A percentile compares a stretch with the other conserved stretches of the same genome.
These are phyloP conservation scores for Xylariales sp. DNA, from an alignment of 2,329 filamentous ascomycete species.

Conservation along the genomic window DNA sequence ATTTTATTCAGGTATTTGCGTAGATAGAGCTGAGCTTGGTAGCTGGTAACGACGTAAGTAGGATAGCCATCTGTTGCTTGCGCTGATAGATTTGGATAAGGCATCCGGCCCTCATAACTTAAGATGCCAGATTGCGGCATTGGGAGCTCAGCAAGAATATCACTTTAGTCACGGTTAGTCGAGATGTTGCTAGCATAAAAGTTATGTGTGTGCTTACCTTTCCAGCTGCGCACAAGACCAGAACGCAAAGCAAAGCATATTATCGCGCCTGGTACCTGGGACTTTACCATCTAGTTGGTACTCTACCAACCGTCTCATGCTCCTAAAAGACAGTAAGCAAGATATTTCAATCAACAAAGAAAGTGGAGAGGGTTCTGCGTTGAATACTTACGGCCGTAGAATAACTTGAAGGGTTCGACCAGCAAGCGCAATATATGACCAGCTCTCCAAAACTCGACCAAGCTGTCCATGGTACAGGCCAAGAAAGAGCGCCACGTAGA, in stretches of 20 bases:
- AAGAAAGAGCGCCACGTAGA: slow-evolving; percentile 80
- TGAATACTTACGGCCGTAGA: slow-evolving; percentile 61
- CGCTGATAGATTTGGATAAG: slow-evolving; percentile 56
- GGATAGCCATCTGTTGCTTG: slow-evolving; percentile 39
- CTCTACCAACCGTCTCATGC: slow-evolving; percentile 42
- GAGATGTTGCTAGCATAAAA: not conserved
- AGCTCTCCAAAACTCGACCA: slow-evolving; percentile 82
- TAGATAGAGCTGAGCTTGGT: slow-evolving; percentile 59
- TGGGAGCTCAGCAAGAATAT: slow-evolving; percentile 83
- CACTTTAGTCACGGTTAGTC: slow-evolving; percentile 54
- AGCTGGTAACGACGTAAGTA: slow-evolving; percentile 51
- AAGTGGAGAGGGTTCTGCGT: too few relatives aligned
- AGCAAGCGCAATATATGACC: slow-evolving; percentile 54
- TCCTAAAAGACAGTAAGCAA: slow-evolving; percentile 27
- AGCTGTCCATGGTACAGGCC: slow-evolving; percentile 88
- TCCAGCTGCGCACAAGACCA: slow-evolving; percentile 95
- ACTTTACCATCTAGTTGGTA: slow-evolving; percentile 29
- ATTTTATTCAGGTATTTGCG: slow-evolving; percentile 62
- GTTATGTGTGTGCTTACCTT: slow-evolving; percentile 49
- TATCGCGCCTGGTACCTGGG: slow-evolving; percentile 44
- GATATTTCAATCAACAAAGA: too few relatives aligned
- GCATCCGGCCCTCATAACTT: slow-evolving; percentile 60
- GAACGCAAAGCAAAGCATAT: slow-evolving; percentile 71
- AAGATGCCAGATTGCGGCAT: slow-evolving; percentile 57
- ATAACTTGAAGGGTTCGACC: slow-evolving; percentile 63